These are phyloP conservation scores for Dothideomycetes sp. DNA, from an alignment of 2,329 filamentous ascomycete genomes.

Conservation along the genomic window DNA sequence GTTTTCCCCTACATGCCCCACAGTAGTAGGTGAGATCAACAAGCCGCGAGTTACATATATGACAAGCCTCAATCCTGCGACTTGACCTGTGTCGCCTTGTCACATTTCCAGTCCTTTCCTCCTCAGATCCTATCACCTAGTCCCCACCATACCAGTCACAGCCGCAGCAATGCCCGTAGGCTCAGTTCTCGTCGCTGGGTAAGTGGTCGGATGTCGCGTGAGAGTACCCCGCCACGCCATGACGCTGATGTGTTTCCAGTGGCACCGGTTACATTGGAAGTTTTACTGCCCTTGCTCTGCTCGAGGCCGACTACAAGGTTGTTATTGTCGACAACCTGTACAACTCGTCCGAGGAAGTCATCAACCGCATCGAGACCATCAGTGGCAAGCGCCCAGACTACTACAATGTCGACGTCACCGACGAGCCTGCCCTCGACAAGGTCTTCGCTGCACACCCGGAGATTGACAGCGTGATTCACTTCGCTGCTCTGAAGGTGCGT, in stretches of 20 bases:
- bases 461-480: conserved; percentile 98
- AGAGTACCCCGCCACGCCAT: conserved; percentile 7
- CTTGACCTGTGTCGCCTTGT: too few relatives aligned
- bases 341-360: conserved; percentile 84
- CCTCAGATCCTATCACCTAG: background rate
- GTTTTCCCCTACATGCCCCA: background rate
- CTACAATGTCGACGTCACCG: conserved; percentile 77
- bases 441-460: conserved; percentile 82
- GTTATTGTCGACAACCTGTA: conserved; percentile 94
- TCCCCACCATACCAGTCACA: background rate
- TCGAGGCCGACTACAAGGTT: conserved; percentile 91
- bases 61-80: background rate
- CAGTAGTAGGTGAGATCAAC: background rate
- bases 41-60: background rate
- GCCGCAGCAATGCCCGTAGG: conserved; percentile 56
- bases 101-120: too few relatives aligned
- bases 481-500: conserved; percentile 87
- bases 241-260: conserved; percentile 39
- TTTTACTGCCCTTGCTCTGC: conserved; percentile 84
- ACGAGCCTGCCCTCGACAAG: conserved; percentile 70
- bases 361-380: conserved; percentile 93
- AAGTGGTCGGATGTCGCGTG: conserved; percentile 27
- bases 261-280: conserved; percentile 99
- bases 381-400: conserved; percentile 78
- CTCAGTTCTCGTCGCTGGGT: conserved; percentile 90